Percentiles rank a stretch among this genome's conserved stretches.
Conservation (phyloP, 192 early-diverging fungal genomes). For the Funneliformis geosporum region DNA sequence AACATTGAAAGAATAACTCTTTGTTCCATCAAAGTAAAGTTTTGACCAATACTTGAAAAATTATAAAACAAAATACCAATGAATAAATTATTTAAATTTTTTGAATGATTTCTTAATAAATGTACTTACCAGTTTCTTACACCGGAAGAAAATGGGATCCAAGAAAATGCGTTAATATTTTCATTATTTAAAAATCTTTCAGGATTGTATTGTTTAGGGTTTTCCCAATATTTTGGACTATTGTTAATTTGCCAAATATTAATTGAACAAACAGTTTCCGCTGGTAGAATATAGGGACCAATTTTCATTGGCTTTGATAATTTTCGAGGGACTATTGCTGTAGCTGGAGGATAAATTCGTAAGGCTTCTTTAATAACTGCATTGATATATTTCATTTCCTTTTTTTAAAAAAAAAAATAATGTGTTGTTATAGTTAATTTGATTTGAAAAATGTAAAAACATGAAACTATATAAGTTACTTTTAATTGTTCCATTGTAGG, state of each 20-base stretch:
- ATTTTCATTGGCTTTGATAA: background rate
- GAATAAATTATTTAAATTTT: background rate
- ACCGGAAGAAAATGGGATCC: conserved; percentile 1
- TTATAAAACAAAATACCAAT: background rate
- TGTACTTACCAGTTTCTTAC: background rate
- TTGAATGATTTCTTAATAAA: background rate
- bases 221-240: background rate
- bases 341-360: background rate
- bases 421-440: background rate
- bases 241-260: background rate
- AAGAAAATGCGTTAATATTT: background rate
- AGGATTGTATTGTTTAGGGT: background rate
- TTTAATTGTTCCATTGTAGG: background rate
- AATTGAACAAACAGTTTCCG: background rate
- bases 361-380: background rate
- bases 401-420: background rate
- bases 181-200: background rate
- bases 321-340: background rate
- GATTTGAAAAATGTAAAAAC: background rate
- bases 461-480: background rate
- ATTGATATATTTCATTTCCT: conserved; percentile 7
- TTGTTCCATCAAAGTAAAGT: conserved; percentile 6
- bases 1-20: background rate
- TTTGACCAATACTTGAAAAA: background rate
- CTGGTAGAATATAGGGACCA: background rate